A percentile compares a stretch with the other conserved stretches of the same genome.
phyloP scores from a whole-genome alignment of 139 green algal species.

The Chlamydomonas schloesseri region DNA sequence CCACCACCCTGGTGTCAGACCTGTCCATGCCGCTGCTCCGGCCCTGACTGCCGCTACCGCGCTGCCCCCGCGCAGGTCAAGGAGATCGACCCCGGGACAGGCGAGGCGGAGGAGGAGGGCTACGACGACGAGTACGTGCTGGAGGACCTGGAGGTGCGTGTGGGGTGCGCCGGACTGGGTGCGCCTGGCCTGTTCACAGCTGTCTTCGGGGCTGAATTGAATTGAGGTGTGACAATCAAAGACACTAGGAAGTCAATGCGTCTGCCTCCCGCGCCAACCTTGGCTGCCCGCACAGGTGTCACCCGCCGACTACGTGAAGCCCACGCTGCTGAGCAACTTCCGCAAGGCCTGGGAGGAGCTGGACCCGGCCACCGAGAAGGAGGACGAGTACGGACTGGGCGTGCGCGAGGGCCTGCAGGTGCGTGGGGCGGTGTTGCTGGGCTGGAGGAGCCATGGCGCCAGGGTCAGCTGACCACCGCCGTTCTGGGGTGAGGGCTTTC shows the following conservation, averaged over 20 bases:
- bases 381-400: constrained; percentile 96
- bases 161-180: too few species aligned
- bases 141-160: constrained; percentile 90
- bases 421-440: neutral
- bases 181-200: too few species aligned
- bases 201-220: too few species aligned
- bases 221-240: too few species aligned
- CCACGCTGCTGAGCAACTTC: constrained; percentile 87
- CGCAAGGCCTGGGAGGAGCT: constrained; percentile 88
- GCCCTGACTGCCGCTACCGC: too few species aligned
- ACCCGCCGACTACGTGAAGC: constrained; percentile 90
- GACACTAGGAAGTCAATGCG: too few species aligned
- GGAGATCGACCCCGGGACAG: constrained; percentile 95
- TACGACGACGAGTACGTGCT: constrained; percentile 99
- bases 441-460: too few species aligned
- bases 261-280: too few species aligned
- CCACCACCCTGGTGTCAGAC: too few species aligned
- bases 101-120: constrained; percentile 92
- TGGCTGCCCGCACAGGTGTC: constrained; percentile 17
- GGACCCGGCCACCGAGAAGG: constrained; percentile 76
- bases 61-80: constrained; percentile 67
- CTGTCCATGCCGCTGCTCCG: too few species aligned
- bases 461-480: too few species aligned
- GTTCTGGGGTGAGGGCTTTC: too few species aligned
- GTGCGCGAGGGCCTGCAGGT: constrained; percentile 81